Evolutionary conservation across 2,329 filamentous ascomycete species (phyloP), one percentile per base, ranked within the genome.

Genomic region (Arthroderma sp.): DNA sequence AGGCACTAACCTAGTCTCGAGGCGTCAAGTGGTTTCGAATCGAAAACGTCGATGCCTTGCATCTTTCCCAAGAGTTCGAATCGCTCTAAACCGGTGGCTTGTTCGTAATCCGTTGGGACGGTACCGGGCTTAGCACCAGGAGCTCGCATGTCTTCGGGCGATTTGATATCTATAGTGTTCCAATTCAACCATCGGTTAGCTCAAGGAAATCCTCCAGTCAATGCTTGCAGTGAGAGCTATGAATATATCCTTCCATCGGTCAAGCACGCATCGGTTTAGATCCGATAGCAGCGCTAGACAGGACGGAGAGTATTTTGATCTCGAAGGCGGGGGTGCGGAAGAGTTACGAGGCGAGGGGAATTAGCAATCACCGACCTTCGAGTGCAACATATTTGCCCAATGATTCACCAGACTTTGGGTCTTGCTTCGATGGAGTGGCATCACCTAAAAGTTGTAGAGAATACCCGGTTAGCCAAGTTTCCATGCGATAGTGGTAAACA

Each of bases 1-100:
- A 38, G 22, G 47, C 40, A 60, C 72, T 53, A 74, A 85, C 89
- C 89, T 68, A 77, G 78, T 63, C 91, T 81, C 66, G 83, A 91
- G 52, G 89, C 75, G 66, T 96, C 91, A 58, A 98, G 78, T 52
- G 91, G 91, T 69, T 80, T 82, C 91, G 96, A 94, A 72, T 98
- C 88, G 73, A 98, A 98, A 65, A 96, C 75, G 64, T 98, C 91
- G 59, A 95, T 74, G 55, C 91, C 88, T 75, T 96, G 86, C 83
- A 96, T 94, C 80, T 98, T 98, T 71, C 91, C 91, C 65, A 98
- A 76, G 61, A 98, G 91, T 72, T 98, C 91, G 57, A 98, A 78
- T 78, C 91, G 88, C 76, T 98, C 91, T 49, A 96, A 77, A 84
- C 91, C 91, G 57, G 91, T 96, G 49, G 91, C 72, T 69, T 98